Percentiles rank a stretch among this genome's conserved stretches.
phyloP scores from a whole-genome alignment of 108 stramenopile species.

The Halocafeteria seosinensis region DNA sequence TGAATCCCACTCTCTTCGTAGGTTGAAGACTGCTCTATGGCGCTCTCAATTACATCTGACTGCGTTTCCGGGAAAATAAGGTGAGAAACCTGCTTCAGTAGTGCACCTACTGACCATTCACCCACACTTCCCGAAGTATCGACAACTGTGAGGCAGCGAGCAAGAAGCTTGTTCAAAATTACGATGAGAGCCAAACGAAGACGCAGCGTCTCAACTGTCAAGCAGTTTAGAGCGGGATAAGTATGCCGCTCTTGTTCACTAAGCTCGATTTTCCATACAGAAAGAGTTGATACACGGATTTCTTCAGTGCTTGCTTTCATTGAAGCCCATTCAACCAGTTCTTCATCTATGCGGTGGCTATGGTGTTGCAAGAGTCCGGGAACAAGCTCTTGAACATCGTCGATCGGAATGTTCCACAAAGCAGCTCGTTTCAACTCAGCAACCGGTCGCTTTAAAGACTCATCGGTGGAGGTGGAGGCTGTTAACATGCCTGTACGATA shows the following conservation, averaged over 20 bases:
- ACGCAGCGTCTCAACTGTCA: background rate
- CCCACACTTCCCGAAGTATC: background rate
- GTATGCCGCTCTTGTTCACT: background rate
- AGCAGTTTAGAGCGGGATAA: background rate
- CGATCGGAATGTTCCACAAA: too few relatives aligned
- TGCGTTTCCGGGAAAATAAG: background rate
- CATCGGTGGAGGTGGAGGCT: too few relatives aligned
- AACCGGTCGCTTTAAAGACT: too few relatives aligned
- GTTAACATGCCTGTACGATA: too few relatives aligned
- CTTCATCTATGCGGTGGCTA: too few relatives aligned
- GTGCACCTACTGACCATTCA: background rate
- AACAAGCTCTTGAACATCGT: too few relatives aligned
- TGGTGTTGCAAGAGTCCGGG: too few relatives aligned
- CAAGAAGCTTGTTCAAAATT: background rate
- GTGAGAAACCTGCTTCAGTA: background rate
- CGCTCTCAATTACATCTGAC: background rate
- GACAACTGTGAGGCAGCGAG: background rate
- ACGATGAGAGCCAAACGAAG: background rate
- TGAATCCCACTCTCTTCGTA: background rate
- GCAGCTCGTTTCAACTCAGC: background rate
- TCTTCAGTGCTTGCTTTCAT: background rate
- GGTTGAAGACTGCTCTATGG: background rate
- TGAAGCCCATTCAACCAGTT: background rate
- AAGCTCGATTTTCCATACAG: background rate
- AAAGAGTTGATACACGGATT: background rate